A percentile compares a stretch with the other conserved stretches of the same genome.
Conservation (phyloP, 352 stramenopile species). For the Phytophthora crassamura region DNA sequence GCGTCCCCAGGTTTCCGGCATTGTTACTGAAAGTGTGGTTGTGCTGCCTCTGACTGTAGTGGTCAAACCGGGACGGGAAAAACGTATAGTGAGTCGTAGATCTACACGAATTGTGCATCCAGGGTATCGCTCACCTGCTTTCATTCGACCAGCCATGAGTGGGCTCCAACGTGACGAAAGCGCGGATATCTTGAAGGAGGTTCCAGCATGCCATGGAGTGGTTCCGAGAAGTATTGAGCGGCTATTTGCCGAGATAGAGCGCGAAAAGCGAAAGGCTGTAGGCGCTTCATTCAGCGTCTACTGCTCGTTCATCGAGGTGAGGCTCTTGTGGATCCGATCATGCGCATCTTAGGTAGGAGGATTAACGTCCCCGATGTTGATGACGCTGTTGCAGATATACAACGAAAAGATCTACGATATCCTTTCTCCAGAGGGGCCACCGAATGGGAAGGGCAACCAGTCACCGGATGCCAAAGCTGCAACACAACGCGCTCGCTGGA, state of each 20-base stretch:
- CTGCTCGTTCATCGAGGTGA: conserved; percentile 75
- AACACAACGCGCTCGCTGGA: conserved; percentile 59
- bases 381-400: conserved; percentile 55
- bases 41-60: conserved; percentile 29
- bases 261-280: conserved; percentile 16
- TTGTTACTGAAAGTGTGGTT: conserved; percentile 7
- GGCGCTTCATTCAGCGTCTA: conserved; percentile 57
- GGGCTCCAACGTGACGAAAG: conserved; percentile 43
- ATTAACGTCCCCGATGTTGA: too few relatives aligned
- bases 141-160: conserved; percentile 58
- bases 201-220: conserved; percentile 49
- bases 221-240: conserved; percentile 64
- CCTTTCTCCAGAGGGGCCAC: conserved; percentile 37
- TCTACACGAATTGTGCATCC: background rate
- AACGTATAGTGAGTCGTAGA: conserved; percentile 54
- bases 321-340: background rate
- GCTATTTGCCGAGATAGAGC: conserved; percentile 57
- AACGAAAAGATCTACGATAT: conserved; percentile 86
- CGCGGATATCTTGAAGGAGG: conserved; percentile 8
- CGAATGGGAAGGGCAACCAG: conserved; percentile 15
- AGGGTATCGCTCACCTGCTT: background rate
- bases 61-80: conserved; percentile 77
- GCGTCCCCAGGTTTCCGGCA: background rate
- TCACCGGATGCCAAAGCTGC: conserved; percentile 21
- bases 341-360: too few relatives aligned